Conservation (phyloP, 2,329 filamentous ascomycete genomes). For the Drechslera avenae region DNA sequence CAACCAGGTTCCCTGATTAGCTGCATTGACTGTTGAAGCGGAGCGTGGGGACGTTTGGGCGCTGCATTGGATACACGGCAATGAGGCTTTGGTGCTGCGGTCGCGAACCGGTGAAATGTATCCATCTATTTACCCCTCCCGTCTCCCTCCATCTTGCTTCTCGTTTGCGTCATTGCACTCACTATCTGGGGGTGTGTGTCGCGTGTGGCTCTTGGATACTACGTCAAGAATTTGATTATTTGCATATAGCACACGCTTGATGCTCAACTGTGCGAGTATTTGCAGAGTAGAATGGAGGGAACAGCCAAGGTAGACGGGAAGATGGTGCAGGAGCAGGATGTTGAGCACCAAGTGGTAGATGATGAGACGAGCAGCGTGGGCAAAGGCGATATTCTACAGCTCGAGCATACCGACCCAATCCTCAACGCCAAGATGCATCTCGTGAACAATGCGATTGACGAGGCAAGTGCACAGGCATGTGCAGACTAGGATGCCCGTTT, state of each 20-base stretch:
- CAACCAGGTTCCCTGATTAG: conserved; percentile 5
- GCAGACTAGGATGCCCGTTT: neutral
- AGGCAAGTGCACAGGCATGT: conserved; percentile 1
- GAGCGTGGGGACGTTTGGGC: neutral
- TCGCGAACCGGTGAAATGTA: neutral
- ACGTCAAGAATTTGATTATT: neutral
- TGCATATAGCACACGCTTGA: neutral
- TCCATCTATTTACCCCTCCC: conserved; percentile 4
- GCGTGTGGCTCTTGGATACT: conserved; percentile 7
- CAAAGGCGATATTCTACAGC: conserved; percentile 60
- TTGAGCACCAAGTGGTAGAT: conserved; percentile 2
- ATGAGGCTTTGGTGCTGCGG: neutral
- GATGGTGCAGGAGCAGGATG: conserved; percentile 10
- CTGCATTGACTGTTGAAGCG: neutral
- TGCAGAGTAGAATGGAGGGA: conserved; percentile 3
- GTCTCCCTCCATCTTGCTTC: neutral
- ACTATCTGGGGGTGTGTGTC: neutral
- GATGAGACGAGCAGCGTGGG: conserved; percentile 20
- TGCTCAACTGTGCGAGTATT: neutral
- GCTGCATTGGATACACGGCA: conserved; percentile 7
- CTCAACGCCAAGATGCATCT: conserved; percentile 71
- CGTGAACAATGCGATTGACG: conserved; percentile 61
- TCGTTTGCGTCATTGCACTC: neutral
- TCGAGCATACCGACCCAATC: conserved; percentile 65
- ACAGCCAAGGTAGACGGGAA: neutral